Percentiles rank a stretch among this genome's conserved stretches.
Conservation (phyloP, 768 basidiomycete species). For the Kwoniella pini region DNA sequence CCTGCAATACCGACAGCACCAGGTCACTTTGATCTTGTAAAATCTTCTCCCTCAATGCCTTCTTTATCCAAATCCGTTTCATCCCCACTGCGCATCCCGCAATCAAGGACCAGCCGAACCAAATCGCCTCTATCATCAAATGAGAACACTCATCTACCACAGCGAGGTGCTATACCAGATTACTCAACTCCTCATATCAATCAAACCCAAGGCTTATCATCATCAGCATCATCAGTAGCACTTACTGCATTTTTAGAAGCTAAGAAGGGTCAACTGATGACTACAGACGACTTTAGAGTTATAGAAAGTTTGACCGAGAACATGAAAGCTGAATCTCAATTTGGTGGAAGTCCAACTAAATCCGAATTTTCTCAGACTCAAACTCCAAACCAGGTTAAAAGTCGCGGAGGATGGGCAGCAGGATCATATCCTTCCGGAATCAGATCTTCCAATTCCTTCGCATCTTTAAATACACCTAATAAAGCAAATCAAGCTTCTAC, state of each 20-base stretch:
- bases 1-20: slow-evolving; percentile 17
- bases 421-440: slow-evolving; percentile 20
- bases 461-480: slow-evolving; percentile 13
- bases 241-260: slow-evolving; percentile 39
- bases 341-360: slow-evolving; percentile 3
- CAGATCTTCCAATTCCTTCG: slow-evolving; percentile 4
- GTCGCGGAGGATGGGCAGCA: slow-evolving; percentile 34
- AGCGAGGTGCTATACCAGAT: slow-evolving; percentile 12
- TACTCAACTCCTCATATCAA: slow-evolving; percentile 1
- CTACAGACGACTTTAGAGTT: slow-evolving; percentile 33
- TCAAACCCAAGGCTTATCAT: background rate
- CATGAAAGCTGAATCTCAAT: slow-evolving; percentile 32
- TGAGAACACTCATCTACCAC: background rate
- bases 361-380: background rate
- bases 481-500: background rate
- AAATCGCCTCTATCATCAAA: background rate
- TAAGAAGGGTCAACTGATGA: slow-evolving; percentile 34
- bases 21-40: slow-evolving; percentile 6
- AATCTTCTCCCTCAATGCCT: slow-evolving; percentile 16
- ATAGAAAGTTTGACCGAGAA: slow-evolving; percentile 36
- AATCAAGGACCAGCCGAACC: background rate
- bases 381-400: background rate
- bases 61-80: slow-evolving; percentile 1
- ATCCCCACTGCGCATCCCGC: background rate
- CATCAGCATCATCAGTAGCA: slow-evolving; percentile 33